Conservation (phyloP, 2,329 filamentous ascomycete species). For the Phialophora expanda region DNA sequence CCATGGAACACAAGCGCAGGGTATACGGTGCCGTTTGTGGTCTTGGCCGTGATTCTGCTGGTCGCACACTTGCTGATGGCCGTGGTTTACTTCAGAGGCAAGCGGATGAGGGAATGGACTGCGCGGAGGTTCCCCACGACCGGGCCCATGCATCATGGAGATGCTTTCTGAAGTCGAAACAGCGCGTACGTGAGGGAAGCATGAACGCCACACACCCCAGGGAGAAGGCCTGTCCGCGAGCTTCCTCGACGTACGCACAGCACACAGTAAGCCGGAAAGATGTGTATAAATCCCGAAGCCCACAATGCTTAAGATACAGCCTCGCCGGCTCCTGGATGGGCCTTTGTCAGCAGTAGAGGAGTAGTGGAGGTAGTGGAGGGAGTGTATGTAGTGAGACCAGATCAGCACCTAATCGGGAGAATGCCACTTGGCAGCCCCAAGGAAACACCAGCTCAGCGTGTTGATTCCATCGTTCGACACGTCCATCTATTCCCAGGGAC, state of each 20-base stretch:
- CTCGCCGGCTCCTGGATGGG: neutral
- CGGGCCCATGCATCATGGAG: constrained; percentile 15
- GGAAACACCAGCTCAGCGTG: neutral
- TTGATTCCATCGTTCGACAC: neutral
- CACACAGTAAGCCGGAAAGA: constrained; percentile 1
- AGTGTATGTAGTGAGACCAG: neutral
- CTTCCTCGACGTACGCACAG: neutral
- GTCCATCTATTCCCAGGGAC: neutral
- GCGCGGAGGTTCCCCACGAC: constrained; percentile 14
- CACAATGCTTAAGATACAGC: neutral
- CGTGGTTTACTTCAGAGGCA: constrained; percentile 18
- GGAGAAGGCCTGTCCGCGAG: neutral
- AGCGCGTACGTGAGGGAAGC: neutral
- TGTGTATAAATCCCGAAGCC: neutral
- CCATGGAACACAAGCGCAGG: constrained; percentile 29
- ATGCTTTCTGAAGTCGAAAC: constrained; percentile 16
- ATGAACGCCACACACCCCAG: neutral
- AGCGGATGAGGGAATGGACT: constrained; percentile 22
- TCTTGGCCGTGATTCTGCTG: constrained; percentile 24
- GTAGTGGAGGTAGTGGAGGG: neutral
- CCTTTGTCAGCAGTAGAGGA: neutral
- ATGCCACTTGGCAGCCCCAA: neutral
- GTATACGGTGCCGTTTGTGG: constrained; percentile 25
- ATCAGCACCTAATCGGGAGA: neutral
- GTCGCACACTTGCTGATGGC: constrained; percentile 27